Conservation (phyloP, 2,329 filamentous ascomycete genomes). For the Trichoderma brevicompactum region DNA sequence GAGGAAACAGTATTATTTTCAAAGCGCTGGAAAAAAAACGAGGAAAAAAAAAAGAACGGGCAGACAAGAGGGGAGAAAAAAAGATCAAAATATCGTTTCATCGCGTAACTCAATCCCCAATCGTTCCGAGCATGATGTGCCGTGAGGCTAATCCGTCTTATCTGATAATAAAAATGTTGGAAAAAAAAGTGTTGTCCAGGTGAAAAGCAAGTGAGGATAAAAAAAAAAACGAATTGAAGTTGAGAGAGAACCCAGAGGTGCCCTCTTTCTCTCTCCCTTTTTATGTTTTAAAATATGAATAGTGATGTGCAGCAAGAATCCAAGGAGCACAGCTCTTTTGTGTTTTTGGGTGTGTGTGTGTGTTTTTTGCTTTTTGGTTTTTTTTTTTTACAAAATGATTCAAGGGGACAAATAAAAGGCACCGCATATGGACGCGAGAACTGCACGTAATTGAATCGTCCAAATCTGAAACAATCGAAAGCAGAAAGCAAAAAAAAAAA, state of each 20-base stretch:
- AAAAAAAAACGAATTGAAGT: constrained; percentile 20
- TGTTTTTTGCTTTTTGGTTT: not conserved
- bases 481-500: constrained; percentile 11
- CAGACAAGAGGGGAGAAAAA: constrained; percentile 28
- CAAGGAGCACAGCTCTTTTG: constrained; percentile 20
- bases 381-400: not conserved
- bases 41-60: not conserved
- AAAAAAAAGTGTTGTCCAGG: constrained; percentile 10
- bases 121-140: constrained; percentile 39
- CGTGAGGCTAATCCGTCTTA: constrained; percentile 48
- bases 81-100: constrained; percentile 33
- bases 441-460: not conserved
- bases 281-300: constrained; percentile 7
- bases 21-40: not conserved
- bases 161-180: constrained; percentile 37
- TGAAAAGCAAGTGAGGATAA: not conserved
- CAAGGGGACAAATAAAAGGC: not conserved
- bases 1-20: constrained; percentile 1
- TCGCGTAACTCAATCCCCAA: constrained; percentile 27
- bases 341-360: not conserved
- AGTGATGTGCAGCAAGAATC: constrained; percentile 8
- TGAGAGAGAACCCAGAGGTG: not conserved
- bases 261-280: constrained; percentile 1
- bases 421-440: not conserved
- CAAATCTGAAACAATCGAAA: constrained; percentile 12